Conservation (phyloP, 345 rosid genomes). For the Abelmoschus esculentus region DNA sequence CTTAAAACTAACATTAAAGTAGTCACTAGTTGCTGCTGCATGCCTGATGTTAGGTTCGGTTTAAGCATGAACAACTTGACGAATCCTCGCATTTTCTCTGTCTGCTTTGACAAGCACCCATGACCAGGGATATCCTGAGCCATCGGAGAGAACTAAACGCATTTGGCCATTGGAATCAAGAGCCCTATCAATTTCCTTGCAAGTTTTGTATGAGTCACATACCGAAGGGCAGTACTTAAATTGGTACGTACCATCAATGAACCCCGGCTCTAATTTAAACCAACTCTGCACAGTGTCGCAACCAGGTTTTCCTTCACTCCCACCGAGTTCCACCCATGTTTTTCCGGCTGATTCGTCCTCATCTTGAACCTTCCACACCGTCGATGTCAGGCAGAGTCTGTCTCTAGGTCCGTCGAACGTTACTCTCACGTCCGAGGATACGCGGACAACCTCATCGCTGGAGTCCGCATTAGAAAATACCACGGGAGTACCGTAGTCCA, state of each 20-base stretch:
- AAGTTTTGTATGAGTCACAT: background rate
- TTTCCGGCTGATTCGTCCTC: background rate
- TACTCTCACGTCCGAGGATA: background rate
- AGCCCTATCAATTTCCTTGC: background rate
- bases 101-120: background rate
- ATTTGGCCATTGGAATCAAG: background rate
- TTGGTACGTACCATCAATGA: too few species aligned
- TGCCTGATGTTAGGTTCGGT: too few species aligned
- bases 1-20: background rate
- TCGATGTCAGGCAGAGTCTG: background rate
- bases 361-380: conserved; percentile 10
- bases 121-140: background rate
- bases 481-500: background rate
- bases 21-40: too few species aligned
- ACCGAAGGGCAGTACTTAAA: background rate
- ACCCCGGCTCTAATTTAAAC: conserved; percentile 5
- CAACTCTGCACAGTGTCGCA: background rate
- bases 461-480: background rate
- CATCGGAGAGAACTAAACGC: too few species aligned
- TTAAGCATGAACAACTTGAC: too few species aligned
- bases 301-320: conserved; percentile 1
- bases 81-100: too few species aligned
- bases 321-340: conserved; percentile 4
- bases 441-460: background rate
- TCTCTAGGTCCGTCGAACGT: background rate